A percentile compares a stretch with the other conserved stretches of the same genome.
Conservation (phyloP, 2,329 filamentous ascomycete genomes). For the Trichoderma koningii region DNA sequence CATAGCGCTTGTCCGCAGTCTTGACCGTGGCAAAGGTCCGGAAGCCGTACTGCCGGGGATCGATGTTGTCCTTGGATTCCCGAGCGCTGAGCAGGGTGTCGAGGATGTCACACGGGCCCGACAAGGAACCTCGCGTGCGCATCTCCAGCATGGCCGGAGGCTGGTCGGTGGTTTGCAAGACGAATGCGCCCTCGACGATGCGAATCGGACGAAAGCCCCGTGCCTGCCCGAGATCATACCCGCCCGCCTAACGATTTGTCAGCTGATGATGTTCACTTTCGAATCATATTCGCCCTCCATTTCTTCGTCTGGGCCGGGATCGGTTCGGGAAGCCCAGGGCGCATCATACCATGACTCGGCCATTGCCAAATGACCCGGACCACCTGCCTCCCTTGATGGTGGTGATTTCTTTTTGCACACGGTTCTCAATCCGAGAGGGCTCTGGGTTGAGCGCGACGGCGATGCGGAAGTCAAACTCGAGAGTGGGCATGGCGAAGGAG, state of each 20-base stretch:
- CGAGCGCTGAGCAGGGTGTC: constrained; percentile 44
- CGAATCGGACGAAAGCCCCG: constrained; percentile 46
- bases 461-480: constrained; percentile 55
- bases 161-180: constrained; percentile 51
- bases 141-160: constrained; percentile 51
- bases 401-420: constrained; percentile 52
- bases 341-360: constrained; percentile 46
- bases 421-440: constrained; percentile 46
- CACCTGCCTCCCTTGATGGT: constrained; percentile 51
- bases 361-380: constrained; percentile 53
- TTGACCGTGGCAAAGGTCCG: constrained; percentile 54
- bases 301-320: background rate
- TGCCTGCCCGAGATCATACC: constrained; percentile 47
- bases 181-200: constrained; percentile 52
- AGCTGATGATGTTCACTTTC: constrained; percentile 17
- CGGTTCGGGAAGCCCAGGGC: background rate
- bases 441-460: constrained; percentile 49
- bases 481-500: constrained; percentile 48
- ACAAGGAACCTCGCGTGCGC: constrained; percentile 51
- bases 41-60: constrained; percentile 50
- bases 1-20: constrained; percentile 52
- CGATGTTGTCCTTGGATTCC: constrained; percentile 42
- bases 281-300: background rate
- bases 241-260: constrained; percentile 42
- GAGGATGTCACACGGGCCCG: constrained; percentile 49